Evolutionary conservation across 2,329 filamentous ascomycete species (phyloP).

Genomic region (Colletotrichum theobromicola): DNA sequence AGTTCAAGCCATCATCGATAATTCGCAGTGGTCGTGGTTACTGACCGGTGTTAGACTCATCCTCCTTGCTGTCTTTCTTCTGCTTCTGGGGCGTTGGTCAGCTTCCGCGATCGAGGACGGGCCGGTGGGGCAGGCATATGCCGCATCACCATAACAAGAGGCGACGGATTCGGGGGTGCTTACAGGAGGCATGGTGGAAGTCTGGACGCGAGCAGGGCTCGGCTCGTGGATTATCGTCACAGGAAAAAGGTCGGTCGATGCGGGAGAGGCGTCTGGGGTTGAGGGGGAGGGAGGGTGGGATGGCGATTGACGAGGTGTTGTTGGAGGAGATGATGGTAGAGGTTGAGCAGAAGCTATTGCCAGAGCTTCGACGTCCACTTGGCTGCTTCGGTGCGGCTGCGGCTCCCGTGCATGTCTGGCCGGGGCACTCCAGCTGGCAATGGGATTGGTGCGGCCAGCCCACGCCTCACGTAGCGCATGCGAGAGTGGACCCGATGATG

Average conservation of each 20-base stretch:
- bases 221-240: conserved; percentile 15
- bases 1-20: neutral
- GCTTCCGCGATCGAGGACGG: conserved; percentile 12
- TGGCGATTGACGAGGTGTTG: conserved; percentile 37
- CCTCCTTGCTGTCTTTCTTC: conserved; percentile 40
- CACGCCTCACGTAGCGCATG: conserved; percentile 8
- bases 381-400: conserved; percentile 20
- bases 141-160: conserved; percentile 14
- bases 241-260: conserved; percentile 28
- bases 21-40: neutral
- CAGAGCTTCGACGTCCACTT: conserved; percentile 30
- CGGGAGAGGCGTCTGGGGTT: conserved; percentile 31
- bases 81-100: conserved; percentile 22
- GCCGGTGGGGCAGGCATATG: conserved; percentile 8
- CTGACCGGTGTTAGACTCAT: conserved; percentile 44
- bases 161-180: conserved; percentile 34
- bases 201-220: conserved; percentile 27
- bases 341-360: conserved; percentile 43
- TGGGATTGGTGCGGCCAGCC: conserved; percentile 2
- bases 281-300: conserved; percentile 33
- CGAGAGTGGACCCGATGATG: conserved; percentile 20
- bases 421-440: conserved; percentile 7
- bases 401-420: conserved; percentile 13
- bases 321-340: conserved; percentile 47
- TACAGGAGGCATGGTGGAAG: conserved; percentile 62